Evolutionary conservation across 164 flowering plant genomes (phyloP).

Genomic region (Dillenia turbinata): DNA sequence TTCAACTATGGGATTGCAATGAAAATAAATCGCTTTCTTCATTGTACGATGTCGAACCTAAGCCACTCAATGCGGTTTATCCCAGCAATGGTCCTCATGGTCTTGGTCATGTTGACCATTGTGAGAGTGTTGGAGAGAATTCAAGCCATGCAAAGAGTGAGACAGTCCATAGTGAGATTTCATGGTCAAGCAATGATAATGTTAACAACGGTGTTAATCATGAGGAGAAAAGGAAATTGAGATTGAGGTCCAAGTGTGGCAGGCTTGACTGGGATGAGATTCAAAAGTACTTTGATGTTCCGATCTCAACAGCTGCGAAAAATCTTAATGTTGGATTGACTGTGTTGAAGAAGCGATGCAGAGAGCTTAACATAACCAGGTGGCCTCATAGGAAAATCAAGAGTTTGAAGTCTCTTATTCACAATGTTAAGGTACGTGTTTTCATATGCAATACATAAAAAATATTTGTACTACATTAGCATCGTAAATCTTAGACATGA

Average conservation of each 20-base stretch:
- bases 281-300: slow-evolving; percentile 42
- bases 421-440: slow-evolving; percentile 45
- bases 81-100: too few relatives aligned
- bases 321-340: slow-evolving; percentile 53
- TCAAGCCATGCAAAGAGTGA: background rate
- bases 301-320: slow-evolving; percentile 55
- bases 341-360: slow-evolving; percentile 55
- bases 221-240: background rate
- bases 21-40: background rate
- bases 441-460: background rate
- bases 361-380: slow-evolving; percentile 49
- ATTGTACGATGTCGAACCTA: background rate
- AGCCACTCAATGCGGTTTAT: background rate
- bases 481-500: background rate
- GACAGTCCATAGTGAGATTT: background rate
- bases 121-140: background rate
- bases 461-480: too few relatives aligned
- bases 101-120: background rate
- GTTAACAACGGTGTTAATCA: too few relatives aligned
- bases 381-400: slow-evolving; percentile 71
- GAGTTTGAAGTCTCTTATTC: slow-evolving; percentile 51
- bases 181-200: background rate
- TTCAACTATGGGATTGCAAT: background rate
- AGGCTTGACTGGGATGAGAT: slow-evolving; percentile 49
- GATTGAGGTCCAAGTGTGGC: slow-evolving; percentile 13